phyloP scores from a whole-genome alignment of 176 grass and related monocot genomes.

The Eragrostis nindensis region DNA sequence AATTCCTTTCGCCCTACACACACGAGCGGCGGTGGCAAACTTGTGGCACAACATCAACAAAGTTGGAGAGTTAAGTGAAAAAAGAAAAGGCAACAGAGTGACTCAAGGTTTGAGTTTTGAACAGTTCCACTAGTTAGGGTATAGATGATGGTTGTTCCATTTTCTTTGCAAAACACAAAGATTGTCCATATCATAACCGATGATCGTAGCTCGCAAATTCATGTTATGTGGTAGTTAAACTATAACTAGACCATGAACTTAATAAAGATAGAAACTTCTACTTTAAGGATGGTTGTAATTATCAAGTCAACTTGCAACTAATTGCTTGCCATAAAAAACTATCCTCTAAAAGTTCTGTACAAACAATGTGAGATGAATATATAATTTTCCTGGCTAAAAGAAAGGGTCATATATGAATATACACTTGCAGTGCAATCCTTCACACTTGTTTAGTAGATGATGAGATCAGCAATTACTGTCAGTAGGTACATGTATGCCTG shows the following conservation, averaged over 20 bases:
- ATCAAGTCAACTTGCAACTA: not conserved
- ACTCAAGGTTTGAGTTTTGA: not conserved
- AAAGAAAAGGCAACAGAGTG: not conserved
- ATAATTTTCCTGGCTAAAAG: not conserved
- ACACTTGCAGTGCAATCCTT: not conserved
- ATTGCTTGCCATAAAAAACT: not conserved
- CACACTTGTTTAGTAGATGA: slow-evolving; percentile 13
- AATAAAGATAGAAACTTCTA: not conserved
- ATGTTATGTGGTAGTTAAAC: not conserved
- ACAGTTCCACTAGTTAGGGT: too few relatives aligned
- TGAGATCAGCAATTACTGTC: not conserved
- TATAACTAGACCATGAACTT: not conserved
- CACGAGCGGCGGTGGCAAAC: not conserved
- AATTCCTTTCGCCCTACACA: not conserved
- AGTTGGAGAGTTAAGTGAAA: not conserved
- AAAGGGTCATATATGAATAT: not conserved
- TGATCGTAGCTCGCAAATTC: not conserved
- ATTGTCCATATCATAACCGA: too few relatives aligned
- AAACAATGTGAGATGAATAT: slow-evolving; percentile 10
- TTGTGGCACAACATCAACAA: not conserved
- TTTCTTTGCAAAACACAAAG: not conserved
- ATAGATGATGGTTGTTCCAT: too few relatives aligned
- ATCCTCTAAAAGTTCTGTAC: not conserved
- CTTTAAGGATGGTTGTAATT: not conserved
- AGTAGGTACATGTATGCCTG: not conserved